Evolutionary conservation across 2,329 filamentous ascomycete genomes (phyloP).

Genomic region (Domatiomyces globalis): DNA sequence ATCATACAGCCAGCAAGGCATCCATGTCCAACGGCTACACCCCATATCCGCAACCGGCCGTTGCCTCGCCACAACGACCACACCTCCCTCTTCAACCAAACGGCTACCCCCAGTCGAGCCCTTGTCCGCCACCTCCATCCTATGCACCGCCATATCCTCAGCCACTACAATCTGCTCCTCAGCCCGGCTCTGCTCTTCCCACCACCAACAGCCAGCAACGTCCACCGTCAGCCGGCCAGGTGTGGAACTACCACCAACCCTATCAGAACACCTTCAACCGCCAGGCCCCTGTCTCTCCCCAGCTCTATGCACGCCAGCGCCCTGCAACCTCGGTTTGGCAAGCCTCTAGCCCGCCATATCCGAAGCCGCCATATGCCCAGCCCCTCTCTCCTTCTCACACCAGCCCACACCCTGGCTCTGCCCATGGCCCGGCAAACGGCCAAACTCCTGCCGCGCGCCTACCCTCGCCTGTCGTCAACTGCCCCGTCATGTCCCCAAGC

Average conservation of each 20-base stretch:
- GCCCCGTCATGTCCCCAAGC: constrained; percentile 35
- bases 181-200: constrained; percentile 3
- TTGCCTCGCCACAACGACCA: too few relatives aligned
- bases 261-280: neutral
- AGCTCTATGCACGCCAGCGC: neutral
- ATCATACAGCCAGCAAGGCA: neutral
- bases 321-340: neutral
- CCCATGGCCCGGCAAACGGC: constrained; percentile 23
- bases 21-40: too few relatives aligned
- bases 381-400: constrained; percentile 15
- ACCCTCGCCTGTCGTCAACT: constrained; percentile 31
- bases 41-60: too few relatives aligned
- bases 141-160: neutral
- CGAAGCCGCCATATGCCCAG: neutral
- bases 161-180: constrained; percentile 13
- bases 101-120: too few relatives aligned
- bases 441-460: constrained; percentile 17
- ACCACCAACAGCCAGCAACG: constrained; percentile 1
- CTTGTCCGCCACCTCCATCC: constrained; percentile 1
- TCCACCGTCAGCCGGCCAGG: neutral
- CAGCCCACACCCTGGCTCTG: constrained; percentile 22
- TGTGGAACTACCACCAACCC: neutral
- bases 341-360: neutral
- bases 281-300: neutral
- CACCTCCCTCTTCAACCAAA: too few relatives aligned